These are phyloP conservation scores for Gossypium davidsonii DNA, from an alignment of 441 rosid species.

Conservation along the genomic window DNA sequence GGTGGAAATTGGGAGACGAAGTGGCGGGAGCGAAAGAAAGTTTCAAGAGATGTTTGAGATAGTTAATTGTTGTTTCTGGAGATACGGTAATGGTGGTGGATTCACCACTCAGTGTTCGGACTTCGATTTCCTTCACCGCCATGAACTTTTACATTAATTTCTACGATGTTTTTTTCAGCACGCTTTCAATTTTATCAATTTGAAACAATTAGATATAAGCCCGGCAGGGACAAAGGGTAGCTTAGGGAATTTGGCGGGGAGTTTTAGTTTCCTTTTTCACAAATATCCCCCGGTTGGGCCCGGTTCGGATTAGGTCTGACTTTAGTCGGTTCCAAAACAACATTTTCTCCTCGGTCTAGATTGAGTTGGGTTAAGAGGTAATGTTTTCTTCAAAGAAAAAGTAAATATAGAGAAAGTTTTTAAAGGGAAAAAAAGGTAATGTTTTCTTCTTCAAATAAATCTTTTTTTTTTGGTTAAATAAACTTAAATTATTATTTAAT, in stretches of 20 bases:
- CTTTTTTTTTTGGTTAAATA: no score
- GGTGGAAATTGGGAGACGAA: slow-evolving; percentile 61
- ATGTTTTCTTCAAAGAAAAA: no score
- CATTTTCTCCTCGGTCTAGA: no score
- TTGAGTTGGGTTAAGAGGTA: no score
- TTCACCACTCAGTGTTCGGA: slow-evolving; percentile 65
- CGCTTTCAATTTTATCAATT: neutral
- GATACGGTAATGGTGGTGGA: slow-evolving; percentile 35
- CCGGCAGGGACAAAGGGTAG: neutral
- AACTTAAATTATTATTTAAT: no score
- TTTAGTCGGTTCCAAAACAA: no score
- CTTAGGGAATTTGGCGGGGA: neutral
- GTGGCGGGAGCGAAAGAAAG: slow-evolving; percentile 58
- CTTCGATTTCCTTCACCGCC: slow-evolving; percentile 42
- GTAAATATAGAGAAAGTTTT: no score
- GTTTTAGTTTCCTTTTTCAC: neutral
- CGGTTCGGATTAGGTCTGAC: no score
- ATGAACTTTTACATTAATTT: slow-evolving; percentile 6
- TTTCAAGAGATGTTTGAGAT: slow-evolving; percentile 54
- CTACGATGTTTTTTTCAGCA: neutral
- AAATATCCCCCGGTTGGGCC: no score
- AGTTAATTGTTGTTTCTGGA: slow-evolving; percentile 34
- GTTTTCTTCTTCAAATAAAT: no score
- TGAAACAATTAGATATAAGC: neutral
- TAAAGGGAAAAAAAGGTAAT: no score